Conservation (phyloP, 2,329 filamentous ascomycete genomes). For the Pestalotiopsis sp. region DNA sequence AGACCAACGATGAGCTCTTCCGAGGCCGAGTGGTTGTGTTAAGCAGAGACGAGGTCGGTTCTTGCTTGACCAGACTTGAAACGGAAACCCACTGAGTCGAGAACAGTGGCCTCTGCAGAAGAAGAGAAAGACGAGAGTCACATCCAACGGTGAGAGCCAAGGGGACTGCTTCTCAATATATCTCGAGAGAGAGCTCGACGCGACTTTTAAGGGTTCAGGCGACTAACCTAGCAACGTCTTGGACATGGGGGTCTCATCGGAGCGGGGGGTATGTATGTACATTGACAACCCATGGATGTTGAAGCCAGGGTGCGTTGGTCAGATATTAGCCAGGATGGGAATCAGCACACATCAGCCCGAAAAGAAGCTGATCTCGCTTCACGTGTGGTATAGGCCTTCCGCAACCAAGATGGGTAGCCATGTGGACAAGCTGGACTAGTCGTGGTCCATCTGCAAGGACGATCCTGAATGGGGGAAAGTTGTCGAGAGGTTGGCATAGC, state of each 20-base stretch:
- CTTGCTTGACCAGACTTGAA: not conserved
- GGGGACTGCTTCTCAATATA: conserved; percentile 1
- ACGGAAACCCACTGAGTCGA: not conserved
- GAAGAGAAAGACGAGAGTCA: not conserved
- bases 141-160: not conserved
- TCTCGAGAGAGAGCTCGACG: not conserved
- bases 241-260: not conserved
- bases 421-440: conserved; percentile 1
- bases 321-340: conserved; percentile 12
- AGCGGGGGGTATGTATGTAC: not conserved
- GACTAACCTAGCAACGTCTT: not conserved
- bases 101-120: not conserved
- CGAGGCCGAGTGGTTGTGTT: not conserved
- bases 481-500: not conserved
- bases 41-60: not conserved
- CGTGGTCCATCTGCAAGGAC: not conserved
- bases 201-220: not conserved
- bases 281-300: not conserved
- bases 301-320: not conserved
- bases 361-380: conserved; percentile 2
- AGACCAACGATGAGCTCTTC: not conserved
- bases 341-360: conserved; percentile 3
- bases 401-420: not conserved
- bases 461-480: not conserved
- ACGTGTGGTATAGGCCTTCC: not conserved